Evolutionary conservation across 2,329 filamentous ascomycete genomes (phyloP).

Genomic region (Dothideomycetes sp.): DNA sequence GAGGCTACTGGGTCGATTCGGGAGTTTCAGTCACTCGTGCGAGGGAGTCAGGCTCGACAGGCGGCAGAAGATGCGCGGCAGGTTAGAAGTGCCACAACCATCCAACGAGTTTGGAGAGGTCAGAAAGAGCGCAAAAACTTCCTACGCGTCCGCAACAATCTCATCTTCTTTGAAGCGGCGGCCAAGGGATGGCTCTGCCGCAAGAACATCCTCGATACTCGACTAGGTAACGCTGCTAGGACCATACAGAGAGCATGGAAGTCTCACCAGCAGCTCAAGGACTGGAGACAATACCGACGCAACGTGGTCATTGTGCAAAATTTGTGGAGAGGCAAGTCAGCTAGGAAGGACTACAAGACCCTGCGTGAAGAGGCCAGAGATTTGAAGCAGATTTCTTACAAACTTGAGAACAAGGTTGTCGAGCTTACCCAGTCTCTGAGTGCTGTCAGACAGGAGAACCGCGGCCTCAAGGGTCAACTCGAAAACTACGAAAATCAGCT

Average conservation of each 20-base stretch:
- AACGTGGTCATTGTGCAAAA: constrained; percentile 87
- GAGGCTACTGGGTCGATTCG: constrained; percentile 76
- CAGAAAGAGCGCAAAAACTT: constrained; percentile 80
- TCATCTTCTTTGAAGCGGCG: constrained; percentile 79
- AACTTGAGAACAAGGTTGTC: constrained; percentile 98
- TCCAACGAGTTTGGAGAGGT: constrained; percentile 90
- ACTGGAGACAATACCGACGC: constrained; percentile 80
- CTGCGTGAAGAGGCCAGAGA: constrained; percentile 92
- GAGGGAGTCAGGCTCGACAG: constrained; percentile 69
- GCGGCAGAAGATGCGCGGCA: constrained; percentile 71
- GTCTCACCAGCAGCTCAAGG: constrained; percentile 62
- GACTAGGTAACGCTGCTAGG: constrained; percentile 80
- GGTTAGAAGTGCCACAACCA: constrained; percentile 79
- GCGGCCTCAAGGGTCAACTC: constrained; percentile 73
- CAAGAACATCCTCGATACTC: constrained; percentile 86
- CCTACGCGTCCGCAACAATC: constrained; percentile 64
- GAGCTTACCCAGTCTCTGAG: constrained; percentile 92
- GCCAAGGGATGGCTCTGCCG: constrained; percentile 88
- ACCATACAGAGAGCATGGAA: constrained; percentile 89
- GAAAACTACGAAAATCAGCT: constrained; percentile 94
- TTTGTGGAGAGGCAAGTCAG: constrained; percentile 76
- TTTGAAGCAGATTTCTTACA: constrained; percentile 98
- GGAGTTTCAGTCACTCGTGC: constrained; percentile 63
- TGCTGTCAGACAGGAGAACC: constrained; percentile 90
- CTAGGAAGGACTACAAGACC: constrained; percentile 77